Conservation (phyloP, 2,329 filamentous ascomycete species). For the Fusarium nodosum region DNA sequence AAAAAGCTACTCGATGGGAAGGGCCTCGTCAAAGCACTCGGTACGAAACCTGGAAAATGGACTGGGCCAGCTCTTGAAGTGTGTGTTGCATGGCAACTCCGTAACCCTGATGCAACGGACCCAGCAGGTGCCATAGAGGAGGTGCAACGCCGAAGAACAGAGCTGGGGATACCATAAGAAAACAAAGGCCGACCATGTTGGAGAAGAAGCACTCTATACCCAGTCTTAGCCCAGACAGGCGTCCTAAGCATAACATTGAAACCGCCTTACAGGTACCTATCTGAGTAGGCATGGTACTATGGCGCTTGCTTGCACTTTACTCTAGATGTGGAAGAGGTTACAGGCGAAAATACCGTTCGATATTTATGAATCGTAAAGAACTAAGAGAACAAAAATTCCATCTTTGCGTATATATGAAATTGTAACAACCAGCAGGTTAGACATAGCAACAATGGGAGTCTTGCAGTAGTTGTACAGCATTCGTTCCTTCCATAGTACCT, state of each 20-base stretch:
- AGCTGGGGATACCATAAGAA: constrained; percentile 61
- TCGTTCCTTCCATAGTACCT: background rate
- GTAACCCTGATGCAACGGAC: constrained; percentile 77
- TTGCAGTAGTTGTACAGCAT: background rate
- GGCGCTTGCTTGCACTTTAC: background rate
- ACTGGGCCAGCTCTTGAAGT: constrained; percentile 83
- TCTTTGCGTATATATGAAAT: no score
- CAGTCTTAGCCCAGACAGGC: background rate
- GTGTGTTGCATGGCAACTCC: constrained; percentile 89
- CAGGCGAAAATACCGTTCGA: background rate
- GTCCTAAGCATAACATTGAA: background rate
- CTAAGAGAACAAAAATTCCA: background rate
- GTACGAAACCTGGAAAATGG: constrained; percentile 83
- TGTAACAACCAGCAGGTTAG: background rate
- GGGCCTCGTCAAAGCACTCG: constrained; percentile 76
- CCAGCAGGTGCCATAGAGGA: constrained; percentile 70
- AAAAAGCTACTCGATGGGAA: constrained; percentile 81
- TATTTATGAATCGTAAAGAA: background rate
- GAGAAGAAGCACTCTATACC: background rate
- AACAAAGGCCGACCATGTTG: background rate
- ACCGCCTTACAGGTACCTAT: background rate
- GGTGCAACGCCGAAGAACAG: constrained; percentile 64
- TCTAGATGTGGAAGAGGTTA: background rate
- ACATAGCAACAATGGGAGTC: background rate
- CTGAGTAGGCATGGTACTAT: background rate